These are phyloP conservation scores for Physcomitrellopsis africana DNA, from an alignment of 225 moss, liverwort and hornwort genomes.

Conservation along the genomic window DNA sequence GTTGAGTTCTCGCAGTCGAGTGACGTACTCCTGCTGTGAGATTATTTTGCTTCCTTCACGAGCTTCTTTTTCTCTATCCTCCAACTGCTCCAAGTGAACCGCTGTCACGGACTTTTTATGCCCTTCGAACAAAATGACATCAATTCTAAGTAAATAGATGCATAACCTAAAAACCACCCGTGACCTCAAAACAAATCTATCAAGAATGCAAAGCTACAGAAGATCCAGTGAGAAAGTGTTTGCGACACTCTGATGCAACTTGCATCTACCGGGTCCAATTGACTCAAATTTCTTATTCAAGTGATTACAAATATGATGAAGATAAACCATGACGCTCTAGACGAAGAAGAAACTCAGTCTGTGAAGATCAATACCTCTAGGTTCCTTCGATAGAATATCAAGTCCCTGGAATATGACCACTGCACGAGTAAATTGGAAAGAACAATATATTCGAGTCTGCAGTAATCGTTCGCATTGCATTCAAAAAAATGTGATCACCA, in stretches of 20 bases:
- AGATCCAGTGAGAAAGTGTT: neutral
- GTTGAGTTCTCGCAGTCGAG: conserved; percentile 85
- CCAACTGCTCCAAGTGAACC: conserved; percentile 88
- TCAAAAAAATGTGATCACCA: neutral
- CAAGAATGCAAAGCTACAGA: neutral
- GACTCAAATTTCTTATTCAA: conserved; percentile 9
- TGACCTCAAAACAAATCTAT: conserved; percentile 1
- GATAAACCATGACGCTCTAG: neutral
- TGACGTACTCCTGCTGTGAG: conserved; percentile 98
- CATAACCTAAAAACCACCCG: conserved; percentile 4
- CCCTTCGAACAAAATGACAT: conserved; percentile 50
- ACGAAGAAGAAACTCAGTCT: conserved; percentile 29
- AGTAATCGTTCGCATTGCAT: conserved; percentile 20
- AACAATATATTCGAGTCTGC: conserved; percentile 22
- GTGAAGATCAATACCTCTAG: conserved; percentile 66
- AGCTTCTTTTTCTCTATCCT: conserved; percentile 85
- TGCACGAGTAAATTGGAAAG: neutral
- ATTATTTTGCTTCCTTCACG: conserved; percentile 84
- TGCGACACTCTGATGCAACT: neutral
- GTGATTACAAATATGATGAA: conserved; percentile 11
- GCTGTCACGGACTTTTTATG: conserved; percentile 85
- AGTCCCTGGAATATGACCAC: conserved; percentile 73
- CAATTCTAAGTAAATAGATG: conserved; percentile 5
- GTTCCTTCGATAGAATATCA: conserved; percentile 92
- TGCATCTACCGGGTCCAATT: neutral